A percentile compares a stretch with the other conserved stretches of the same genome.
phyloP scores from a whole-genome alignment of 164 flowering plant genomes.

The Houttuynia cordata region DNA sequence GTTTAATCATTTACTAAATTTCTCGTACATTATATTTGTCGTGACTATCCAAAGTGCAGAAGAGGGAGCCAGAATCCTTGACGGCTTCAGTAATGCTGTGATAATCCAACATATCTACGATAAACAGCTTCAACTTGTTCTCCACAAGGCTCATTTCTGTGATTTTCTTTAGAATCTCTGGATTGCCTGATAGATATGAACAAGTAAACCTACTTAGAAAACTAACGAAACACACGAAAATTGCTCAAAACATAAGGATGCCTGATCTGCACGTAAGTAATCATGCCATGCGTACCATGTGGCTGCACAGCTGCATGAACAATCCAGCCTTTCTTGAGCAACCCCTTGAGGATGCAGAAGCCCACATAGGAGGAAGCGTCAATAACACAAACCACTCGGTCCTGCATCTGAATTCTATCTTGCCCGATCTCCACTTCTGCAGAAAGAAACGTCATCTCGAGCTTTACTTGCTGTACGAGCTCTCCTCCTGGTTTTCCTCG shows the following conservation, averaged over 20 bases:
- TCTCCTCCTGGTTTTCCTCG: not conserved
- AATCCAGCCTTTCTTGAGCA: constrained; percentile 35
- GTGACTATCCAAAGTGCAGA: constrained; percentile 42
- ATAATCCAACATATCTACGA: constrained; percentile 47
- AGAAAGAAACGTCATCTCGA: constrained; percentile 4
- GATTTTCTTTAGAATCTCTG: constrained; percentile 26
- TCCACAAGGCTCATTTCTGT: constrained; percentile 30
- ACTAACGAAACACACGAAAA: not conserved
- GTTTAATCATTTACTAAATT: not conserved
- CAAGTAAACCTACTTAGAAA: not conserved
- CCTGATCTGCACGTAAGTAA: not conserved
- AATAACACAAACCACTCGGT: constrained; percentile 39
- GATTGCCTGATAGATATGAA: not conserved
- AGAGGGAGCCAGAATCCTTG: constrained; percentile 42
- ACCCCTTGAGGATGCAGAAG: constrained; percentile 36
- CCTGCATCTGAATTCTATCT: constrained; percentile 9
- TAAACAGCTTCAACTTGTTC: constrained; percentile 30
- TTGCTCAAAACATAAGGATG: not conserved
- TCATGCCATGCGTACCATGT: constrained; percentile 8
- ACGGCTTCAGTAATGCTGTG: constrained; percentile 44
- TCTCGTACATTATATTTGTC: constrained; percentile 46
- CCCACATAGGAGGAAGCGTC: constrained; percentile 62
- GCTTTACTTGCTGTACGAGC: not conserved
- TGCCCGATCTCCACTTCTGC: constrained; percentile 5
- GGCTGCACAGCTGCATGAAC: constrained; percentile 59